Evolutionary conservation across 257 asterid species (phyloP).

Genomic region (Anisodus tanguticus): DNA sequence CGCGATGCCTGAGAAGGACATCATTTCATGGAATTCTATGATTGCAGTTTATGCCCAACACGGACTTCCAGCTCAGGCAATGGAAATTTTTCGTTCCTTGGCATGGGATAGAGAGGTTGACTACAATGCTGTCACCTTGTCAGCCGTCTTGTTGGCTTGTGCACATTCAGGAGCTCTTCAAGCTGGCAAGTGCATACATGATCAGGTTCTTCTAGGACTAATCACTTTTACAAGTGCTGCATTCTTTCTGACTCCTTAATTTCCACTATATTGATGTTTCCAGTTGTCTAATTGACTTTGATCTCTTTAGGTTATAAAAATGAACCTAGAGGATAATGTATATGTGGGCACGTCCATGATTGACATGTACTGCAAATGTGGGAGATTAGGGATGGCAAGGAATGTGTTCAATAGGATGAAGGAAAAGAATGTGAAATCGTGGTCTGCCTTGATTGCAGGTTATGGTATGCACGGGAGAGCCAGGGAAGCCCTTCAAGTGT

Average conservation of each 20-base stretch:
- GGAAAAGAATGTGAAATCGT: slow-evolving; percentile 77
- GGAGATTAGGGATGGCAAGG: slow-evolving; percentile 73
- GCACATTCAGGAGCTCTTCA: slow-evolving; percentile 85
- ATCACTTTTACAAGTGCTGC: not conserved
- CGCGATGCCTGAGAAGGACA: slow-evolving; percentile 66
- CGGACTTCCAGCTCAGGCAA: slow-evolving; percentile 65
- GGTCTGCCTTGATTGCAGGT: slow-evolving; percentile 96
- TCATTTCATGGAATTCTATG: slow-evolving; percentile 83
- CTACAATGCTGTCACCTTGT: slow-evolving; percentile 70
- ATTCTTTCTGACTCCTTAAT: not conserved
- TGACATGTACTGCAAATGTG: slow-evolving; percentile 96
- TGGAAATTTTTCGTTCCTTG: slow-evolving; percentile 61
- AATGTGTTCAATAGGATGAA: slow-evolving; percentile 67
- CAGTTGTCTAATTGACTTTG: slow-evolving; percentile 24
- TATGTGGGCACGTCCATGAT: slow-evolving; percentile 80
- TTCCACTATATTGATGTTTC: slow-evolving; percentile 22
- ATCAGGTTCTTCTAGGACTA: slow-evolving; percentile 55
- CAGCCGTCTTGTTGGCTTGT: slow-evolving; percentile 80
- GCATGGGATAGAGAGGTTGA: slow-evolving; percentile 44
- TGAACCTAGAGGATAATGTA: slow-evolving; percentile 70
- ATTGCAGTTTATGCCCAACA: slow-evolving; percentile 84
- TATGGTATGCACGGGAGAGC: slow-evolving; percentile 97
- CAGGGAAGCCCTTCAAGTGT: slow-evolving; percentile 73
- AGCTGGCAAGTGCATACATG: slow-evolving; percentile 72
- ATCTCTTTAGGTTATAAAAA: slow-evolving; percentile 62